phyloP scores from a whole-genome alignment of 2,329 filamentous ascomycete species.

The Hymenoscyphus occultus region DNA sequence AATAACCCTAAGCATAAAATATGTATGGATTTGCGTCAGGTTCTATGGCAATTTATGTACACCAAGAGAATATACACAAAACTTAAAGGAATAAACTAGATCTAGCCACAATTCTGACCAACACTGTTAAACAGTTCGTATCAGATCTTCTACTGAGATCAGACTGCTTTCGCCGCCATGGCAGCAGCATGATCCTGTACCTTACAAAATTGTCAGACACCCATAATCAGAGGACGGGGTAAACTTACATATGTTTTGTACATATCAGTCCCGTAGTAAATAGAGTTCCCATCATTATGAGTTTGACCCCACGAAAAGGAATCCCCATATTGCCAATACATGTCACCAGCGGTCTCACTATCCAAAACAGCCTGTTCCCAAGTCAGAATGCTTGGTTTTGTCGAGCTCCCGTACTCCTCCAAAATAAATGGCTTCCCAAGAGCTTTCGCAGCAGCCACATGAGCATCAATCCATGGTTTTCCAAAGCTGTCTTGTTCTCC shows the following conservation, averaged over 20 bases:
- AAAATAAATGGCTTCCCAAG: constrained; percentile 42
- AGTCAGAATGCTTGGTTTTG: constrained; percentile 4
- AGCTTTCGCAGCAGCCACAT: constrained; percentile 40
- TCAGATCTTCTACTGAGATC: not conserved
- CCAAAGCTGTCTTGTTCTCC: constrained; percentile 40
- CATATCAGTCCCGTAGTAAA: not conserved
- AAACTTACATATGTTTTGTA: constrained; percentile 15
- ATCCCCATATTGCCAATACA: constrained; percentile 37
- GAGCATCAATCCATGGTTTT: constrained; percentile 45
- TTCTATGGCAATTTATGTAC: no score
- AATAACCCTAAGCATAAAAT: no score
- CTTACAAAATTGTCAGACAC: constrained; percentile 14
- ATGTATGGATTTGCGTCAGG: no score
- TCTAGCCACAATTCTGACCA: not conserved
- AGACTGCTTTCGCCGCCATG: constrained; percentile 22
- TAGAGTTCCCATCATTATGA: constrained; percentile 4
- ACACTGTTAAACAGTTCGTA: not conserved
- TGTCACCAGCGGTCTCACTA: constrained; percentile 29
- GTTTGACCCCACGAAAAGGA: not conserved
- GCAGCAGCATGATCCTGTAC: constrained; percentile 28
- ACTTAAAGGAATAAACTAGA: not conserved
- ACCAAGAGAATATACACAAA: not conserved
- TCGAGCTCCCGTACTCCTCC: constrained; percentile 41
- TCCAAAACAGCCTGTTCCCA: constrained; percentile 29
- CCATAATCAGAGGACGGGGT: not conserved